Conservation (phyloP, 2,329 filamentous ascomycete genomes). For the Didymellaceae sp. region DNA sequence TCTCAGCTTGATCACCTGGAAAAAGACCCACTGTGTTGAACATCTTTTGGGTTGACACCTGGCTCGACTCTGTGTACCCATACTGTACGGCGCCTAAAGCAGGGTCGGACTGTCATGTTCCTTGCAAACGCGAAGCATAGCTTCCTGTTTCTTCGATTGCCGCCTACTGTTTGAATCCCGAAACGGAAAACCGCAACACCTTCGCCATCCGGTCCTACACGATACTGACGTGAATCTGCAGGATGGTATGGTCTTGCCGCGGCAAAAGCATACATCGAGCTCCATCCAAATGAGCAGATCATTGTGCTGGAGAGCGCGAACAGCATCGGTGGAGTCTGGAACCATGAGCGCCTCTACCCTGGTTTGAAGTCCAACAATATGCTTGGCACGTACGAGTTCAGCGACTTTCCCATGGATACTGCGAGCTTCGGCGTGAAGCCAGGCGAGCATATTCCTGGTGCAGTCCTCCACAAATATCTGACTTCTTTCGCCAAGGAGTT, state of each 20-base stretch:
- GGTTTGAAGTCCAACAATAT: constrained; percentile 55
- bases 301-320: constrained; percentile 51
- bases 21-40: no score
- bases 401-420: constrained; percentile 47
- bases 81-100: no score
- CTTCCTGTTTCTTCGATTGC: no score
- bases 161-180: neutral
- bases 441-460: constrained; percentile 66
- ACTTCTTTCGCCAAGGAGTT: constrained; percentile 44
- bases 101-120: neutral
- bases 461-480: constrained; percentile 64
- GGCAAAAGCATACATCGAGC: constrained; percentile 45
- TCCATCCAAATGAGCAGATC: constrained; percentile 50
- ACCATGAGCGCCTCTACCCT: constrained; percentile 51
- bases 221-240: constrained; percentile 28
- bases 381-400: constrained; percentile 49
- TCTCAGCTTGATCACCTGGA: no score
- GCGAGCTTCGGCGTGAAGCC: constrained; percentile 48
- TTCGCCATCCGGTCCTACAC: neutral
- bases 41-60: no score
- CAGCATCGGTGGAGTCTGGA: constrained; percentile 52
- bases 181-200: neutral
- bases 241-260: constrained; percentile 39
- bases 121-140: neutral
- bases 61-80: no score